Evolutionary conservation across 345 rosid genomes (phyloP), one percentile per base, ranked within the genome.

Genomic region (Anacardium occidentale): DNA sequence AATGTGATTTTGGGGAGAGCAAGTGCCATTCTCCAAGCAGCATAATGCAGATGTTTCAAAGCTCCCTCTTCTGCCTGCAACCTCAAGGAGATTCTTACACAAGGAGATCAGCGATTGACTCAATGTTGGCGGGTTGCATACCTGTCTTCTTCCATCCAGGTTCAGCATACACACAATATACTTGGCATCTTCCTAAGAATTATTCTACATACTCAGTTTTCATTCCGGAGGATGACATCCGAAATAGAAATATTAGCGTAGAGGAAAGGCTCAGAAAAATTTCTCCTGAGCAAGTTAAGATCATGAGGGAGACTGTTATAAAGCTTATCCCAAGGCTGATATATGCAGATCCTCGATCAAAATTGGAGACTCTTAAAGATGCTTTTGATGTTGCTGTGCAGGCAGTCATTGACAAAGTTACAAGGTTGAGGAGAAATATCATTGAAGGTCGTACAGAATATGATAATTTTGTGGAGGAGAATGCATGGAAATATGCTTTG

Each of bases 81-180:
- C 97, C 95, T 71, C 97, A 88, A 84, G 97, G 97, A 20, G 95
- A 90, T 80, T 94, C 98, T 3, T 94, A 87, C 82, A 94, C 98
- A 0, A 74, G 97, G 54, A 84, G 97, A 68, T 85, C 97, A 11
- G 97, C 98, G 53, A 92, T 94, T 62, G 91, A 94, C 74, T 89
- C 95, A 0, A 92, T 94, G 90, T 75, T 86, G 62, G 98, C 95
- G 0, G 97, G 97, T 54, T 93, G 98, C 69, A 90, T 91, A 76
- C 93, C 98, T 0, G 90, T 91, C 45, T 94, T 94, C 87, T 90
- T 91, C 77, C 98, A 94, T 76, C 97, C 98, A 0, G 98, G 93
- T 4, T 91, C 98, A 0, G 98, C 97, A 0, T 90, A 90, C 83
- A 89, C 93, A 0, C 97, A 90, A 44, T 94, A 91, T 76, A 89